Conservation (phyloP, 1,284 basidiomycete species). For the Sanghuangporus weigelae region DNA sequence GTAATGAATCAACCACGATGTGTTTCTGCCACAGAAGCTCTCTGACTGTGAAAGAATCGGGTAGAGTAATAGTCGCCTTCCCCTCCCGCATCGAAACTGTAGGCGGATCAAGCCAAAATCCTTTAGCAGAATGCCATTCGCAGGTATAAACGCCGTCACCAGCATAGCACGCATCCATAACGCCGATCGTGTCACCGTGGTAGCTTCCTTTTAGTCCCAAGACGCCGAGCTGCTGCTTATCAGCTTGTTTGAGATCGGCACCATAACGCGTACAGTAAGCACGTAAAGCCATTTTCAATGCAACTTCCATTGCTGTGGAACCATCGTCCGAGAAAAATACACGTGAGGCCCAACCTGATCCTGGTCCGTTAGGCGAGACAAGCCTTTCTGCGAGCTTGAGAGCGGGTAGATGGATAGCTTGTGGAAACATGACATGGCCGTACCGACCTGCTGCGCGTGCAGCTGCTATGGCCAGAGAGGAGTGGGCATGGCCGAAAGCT, state of each 20-base stretch:
- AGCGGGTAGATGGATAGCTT: slow-evolving; percentile 83
- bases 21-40: slow-evolving; percentile 28
- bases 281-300: slow-evolving; percentile 94
- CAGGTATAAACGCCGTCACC: slow-evolving; percentile 88
- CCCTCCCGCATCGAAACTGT: slow-evolving; percentile 67
- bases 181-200: slow-evolving; percentile 97
- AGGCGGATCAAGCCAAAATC: slow-evolving; percentile 92
- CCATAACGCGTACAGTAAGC: slow-evolving; percentile 52
- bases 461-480: slow-evolving; percentile 78
- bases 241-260: slow-evolving; percentile 27
- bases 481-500: slow-evolving; percentile 80
- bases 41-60: slow-evolving; percentile 36
- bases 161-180: slow-evolving; percentile 87
- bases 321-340: slow-evolving; percentile 96
- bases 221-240: slow-evolving; percentile 68
- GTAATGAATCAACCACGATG: slow-evolving; percentile 41
- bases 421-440: slow-evolving; percentile 96
- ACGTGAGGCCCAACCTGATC: slow-evolving; percentile 84
- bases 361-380: slow-evolving; percentile 66
- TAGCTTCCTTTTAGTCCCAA: slow-evolving; percentile 92
- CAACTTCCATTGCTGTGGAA: slow-evolving; percentile 94
- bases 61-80: slow-evolving; percentile 53
- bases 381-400: slow-evolving; percentile 69
- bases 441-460: slow-evolving; percentile 90
- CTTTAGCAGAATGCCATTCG: slow-evolving; percentile 93